phyloP scores from a whole-genome alignment of 2,329 filamentous ascomycete species.

The Aspergillus floridensis region DNA sequence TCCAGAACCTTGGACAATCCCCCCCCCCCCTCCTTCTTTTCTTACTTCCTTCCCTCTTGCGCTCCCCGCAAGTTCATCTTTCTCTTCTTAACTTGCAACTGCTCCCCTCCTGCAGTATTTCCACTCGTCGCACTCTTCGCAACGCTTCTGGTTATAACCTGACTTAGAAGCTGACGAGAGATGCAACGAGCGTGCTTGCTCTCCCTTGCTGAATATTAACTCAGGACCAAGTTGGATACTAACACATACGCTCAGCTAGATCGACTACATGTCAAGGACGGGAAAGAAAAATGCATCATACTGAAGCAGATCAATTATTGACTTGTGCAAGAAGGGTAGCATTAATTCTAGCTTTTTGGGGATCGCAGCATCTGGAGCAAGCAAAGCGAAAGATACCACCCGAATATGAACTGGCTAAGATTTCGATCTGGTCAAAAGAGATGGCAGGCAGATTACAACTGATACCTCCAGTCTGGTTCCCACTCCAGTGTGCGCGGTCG shows the following conservation, averaged over 20 bases:
- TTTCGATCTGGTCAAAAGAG: background rate
- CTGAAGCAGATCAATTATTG: background rate
- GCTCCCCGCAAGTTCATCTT: no score
- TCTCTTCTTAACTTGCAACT: background rate
- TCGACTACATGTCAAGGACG: no score
- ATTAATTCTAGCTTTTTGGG: constrained; percentile 28
- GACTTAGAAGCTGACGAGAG: no score
- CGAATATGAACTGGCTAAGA: constrained; percentile 11
- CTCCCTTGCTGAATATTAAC: no score
- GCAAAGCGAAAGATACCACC: constrained; percentile 13
- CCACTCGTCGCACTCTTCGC: no score
- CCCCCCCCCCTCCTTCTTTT: background rate
- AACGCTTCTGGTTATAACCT: no score
- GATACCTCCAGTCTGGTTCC: background rate
- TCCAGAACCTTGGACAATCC: no score
- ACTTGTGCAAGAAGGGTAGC: constrained; percentile 3
- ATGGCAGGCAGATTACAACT: background rate
- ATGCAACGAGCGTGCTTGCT: no score
- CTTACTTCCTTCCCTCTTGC: background rate
- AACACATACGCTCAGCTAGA: no score
- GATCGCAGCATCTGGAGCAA: constrained; percentile 16
- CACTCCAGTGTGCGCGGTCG: background rate
- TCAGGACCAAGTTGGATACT: no score
- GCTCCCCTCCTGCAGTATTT: no score
- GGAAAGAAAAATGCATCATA: no score